Evolutionary conservation across 345 rosid genomes (phyloP), one percentile per base, ranked within the genome.

Genomic region (Linum lewisii): DNA sequence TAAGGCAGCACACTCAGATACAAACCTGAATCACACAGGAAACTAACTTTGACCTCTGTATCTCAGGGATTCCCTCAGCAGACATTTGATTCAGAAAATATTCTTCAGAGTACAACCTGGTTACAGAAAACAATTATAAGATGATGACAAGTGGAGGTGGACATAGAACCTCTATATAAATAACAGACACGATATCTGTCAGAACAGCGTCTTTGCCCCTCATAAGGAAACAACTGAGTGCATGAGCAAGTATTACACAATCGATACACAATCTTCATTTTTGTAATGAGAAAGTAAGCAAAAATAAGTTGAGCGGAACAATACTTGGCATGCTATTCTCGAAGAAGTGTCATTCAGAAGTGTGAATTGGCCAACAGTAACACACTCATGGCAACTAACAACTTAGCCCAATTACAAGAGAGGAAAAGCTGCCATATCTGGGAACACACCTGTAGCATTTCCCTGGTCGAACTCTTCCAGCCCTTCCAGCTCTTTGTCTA

Each of bases 401-500:
- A 42, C 47, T 42, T 42, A 11, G 15, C 47, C 18, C 15, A 42
- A 42, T 11, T 11, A 11, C 47, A 42, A 42, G 47, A 42, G 47
- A 62, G 50, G 10, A 18, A 36, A 24, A 57, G 7, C 21, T 56
- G 22, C 1, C 16, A 58, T 52, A 34, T n/a, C 5, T 15, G 11
- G 16, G 44, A 52, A 63, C 38, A 62, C 49, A 92, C 98, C 98
- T 87, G 83, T 85, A 93, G 76, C 99, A 93, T 67, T 89, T 89
- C 57, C 99, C 99, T 15, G 95, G 97, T 53, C 97, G 84, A 65
- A 93, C 75, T 75, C 97, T 78, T 61, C 99, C 97, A 62, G 99
- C 97, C 72, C 99, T 85, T 64, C 99, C 99, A 69, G 99, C 78
- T 72, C 99, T 85, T 75, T 93, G 99, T 54, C 85, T 84, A 54